phyloP scores from a whole-genome alignment of 805 yeast species.

The Myxozyma melibiosi region DNA sequence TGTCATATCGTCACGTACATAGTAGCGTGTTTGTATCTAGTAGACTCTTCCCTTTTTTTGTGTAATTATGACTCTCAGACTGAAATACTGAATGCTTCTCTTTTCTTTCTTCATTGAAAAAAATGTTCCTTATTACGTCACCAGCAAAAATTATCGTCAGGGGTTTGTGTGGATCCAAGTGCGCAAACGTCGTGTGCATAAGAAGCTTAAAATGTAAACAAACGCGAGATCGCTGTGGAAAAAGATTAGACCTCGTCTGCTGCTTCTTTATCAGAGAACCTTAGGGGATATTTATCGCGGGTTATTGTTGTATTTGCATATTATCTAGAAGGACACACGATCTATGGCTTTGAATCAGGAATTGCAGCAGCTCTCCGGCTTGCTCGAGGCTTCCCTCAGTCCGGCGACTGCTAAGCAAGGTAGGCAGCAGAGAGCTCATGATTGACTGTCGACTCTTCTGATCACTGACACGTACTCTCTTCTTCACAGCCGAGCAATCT shows the following conservation, averaged over 20 bases:
- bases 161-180: neutral
- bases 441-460: neutral
- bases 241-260: neutral
- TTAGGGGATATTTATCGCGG: no score
- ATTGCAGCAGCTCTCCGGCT: constrained; percentile 14
- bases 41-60: constrained; percentile 3
- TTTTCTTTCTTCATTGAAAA: neutral
- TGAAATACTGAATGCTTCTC: no score
- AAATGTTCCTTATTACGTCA: neutral
- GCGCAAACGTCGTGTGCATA: neutral
- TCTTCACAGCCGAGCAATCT: constrained; percentile 57
- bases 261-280: no score
- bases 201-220: constrained; percentile 6
- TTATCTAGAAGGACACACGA: neutral
- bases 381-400: constrained; percentile 29
- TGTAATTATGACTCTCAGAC: no score
- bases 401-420: constrained; percentile 33
- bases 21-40: neutral
- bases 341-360: constrained; percentile 22
- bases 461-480: neutral
- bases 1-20: neutral
- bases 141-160: neutral
- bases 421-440: constrained; percentile 5
- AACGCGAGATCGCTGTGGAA: constrained; percentile 1
- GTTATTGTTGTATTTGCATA: neutral